Evolutionary conservation across 345 rosid species (phyloP), one percentile per base, ranked within the genome.

Genomic region (Syzygium oleosum): DNA sequence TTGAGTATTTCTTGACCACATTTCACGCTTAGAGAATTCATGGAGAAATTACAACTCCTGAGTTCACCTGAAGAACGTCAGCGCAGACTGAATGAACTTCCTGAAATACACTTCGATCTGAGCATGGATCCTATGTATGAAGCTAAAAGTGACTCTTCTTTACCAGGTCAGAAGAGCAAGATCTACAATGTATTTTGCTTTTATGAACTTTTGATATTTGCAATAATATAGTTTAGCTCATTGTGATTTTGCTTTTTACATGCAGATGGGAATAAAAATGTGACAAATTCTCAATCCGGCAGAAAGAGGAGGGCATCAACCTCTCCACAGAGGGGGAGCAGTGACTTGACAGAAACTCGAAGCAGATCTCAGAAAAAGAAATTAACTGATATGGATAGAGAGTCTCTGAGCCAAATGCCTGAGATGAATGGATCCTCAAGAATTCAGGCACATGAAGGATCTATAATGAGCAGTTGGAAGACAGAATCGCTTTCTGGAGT

Each of bases 11-110:
- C 97, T 96, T 94, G 92, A 96, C 97, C 12, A 84, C 90, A 88
- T 87, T 93, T 91, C 93, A 96, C 99, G 92, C 95, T 94, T 87
- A 94, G 95, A 91, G 99, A 95, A 94, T 96, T 90, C 86, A 88
- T 95, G 31, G 98, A 95, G 93, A 96, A 95, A 91, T 90, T 96
- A 90, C 93, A 93, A 93, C 95, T 94, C 87, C 91, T 98, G 89
- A 90, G 92, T 79, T 96, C 98, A 38, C 93, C 94, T 25, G 92
- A 92, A 90, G 99, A 94, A 88, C 94, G 90, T 49, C 95, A 94
- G 88, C 93, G 95, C 86, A 93, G 95, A 92, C 87, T 94, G 89
- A 90, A 87, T 86, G 98, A 93, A 88, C 90, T 91, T 90, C 97
- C 97, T 27, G 89, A 90, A 84, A 93, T 98, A 63, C 99, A 96